Evolutionary conservation across 306 rosid genomes (phyloP), one percentile per base, ranked within the genome.

Genomic region (Medicago lupulina): DNA sequence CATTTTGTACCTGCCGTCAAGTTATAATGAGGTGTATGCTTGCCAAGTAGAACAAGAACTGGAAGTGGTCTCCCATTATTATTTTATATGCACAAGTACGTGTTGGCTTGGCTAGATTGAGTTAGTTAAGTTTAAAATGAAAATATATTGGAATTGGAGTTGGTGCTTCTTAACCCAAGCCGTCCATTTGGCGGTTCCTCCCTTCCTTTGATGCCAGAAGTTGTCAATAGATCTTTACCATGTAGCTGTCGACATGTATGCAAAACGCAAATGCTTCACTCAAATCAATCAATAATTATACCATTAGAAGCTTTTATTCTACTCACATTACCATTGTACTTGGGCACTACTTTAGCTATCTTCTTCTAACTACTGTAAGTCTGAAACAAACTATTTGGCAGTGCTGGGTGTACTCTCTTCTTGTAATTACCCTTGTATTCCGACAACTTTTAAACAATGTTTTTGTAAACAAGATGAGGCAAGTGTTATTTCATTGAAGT

Each of bases 141-240:
- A 34, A 34, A 34, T 34, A 16, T 51, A 53, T 21, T 53, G 61
- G 63, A 15, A 57, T 15, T 68, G 85, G 73, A 81, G 90, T 86
- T 70, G 92, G 87, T 82, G 81, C 16, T 70, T 71, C 76, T 76
- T 34, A 55, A 74, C 84, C 80, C 61, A 53, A 46, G 69, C 81
- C 92, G 70, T 78, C 82, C 95, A 84, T 69, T 55, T 84, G 87
- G 80, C 65, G 17, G 43, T 79, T 49, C 62, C 34, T 23, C 40
- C 58, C 44, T 38, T 78, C 67, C 36, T 46, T 79, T 9, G 7
- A 12, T 21, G n/a, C 64, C 23, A 16, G 0, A 17, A 17, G 25
- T 53, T 53, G 23, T 13, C 13, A 21, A 21, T n/a, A 57, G 8
- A 21, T 43, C 11, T 43, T 55, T 58, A 58, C 8, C 36, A 58